Conservation (phyloP, 352 stramenopile genomes). For the Phytopythium oedochilum region DNA sequence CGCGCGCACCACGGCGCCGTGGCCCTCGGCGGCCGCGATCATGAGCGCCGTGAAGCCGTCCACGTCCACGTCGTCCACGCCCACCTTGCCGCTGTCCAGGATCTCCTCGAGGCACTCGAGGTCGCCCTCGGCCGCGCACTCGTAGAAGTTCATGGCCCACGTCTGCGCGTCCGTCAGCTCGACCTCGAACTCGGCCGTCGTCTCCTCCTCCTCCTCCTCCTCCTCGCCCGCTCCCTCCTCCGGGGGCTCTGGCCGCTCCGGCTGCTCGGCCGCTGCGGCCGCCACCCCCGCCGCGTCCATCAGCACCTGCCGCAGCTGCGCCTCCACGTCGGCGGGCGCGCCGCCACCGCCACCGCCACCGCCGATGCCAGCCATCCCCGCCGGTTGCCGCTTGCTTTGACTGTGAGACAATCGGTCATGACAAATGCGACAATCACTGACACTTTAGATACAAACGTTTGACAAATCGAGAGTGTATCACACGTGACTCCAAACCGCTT, state of each 20-base stretch:
- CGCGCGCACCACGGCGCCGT: slow-evolving; percentile 46
- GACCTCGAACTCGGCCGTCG: slow-evolving; percentile 60
- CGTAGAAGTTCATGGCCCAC: slow-evolving; percentile 68
- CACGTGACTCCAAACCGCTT: too few relatives aligned
- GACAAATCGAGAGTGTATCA: too few relatives aligned
- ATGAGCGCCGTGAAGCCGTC: slow-evolving; percentile 85
- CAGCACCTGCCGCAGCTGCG: not conserved
- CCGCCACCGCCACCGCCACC: too few relatives aligned
- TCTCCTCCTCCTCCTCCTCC: slow-evolving; percentile 48
- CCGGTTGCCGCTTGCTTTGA: too few relatives aligned
- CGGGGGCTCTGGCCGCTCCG: not conserved
- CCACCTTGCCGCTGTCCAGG: slow-evolving; percentile 49
- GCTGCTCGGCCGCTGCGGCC: too few relatives aligned
- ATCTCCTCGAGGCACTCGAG: slow-evolving; percentile 54
- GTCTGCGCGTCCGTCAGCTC: slow-evolving; percentile 48
- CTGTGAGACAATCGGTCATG: too few relatives aligned
- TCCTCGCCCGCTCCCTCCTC: not conserved
- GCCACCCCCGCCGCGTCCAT: too few relatives aligned
- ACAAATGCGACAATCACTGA: too few relatives aligned
- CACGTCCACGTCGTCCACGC: slow-evolving; percentile 70
- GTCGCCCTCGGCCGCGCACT: slow-evolving; percentile 67
- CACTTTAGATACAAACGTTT: too few relatives aligned
- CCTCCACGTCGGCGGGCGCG: not conserved
- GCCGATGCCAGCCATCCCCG: not conserved
- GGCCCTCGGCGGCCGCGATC: slow-evolving; percentile 74